These are phyloP conservation scores for Lentinula sp. DNA, from an alignment of 768 basidiomycete species.

Conservation along the genomic window DNA sequence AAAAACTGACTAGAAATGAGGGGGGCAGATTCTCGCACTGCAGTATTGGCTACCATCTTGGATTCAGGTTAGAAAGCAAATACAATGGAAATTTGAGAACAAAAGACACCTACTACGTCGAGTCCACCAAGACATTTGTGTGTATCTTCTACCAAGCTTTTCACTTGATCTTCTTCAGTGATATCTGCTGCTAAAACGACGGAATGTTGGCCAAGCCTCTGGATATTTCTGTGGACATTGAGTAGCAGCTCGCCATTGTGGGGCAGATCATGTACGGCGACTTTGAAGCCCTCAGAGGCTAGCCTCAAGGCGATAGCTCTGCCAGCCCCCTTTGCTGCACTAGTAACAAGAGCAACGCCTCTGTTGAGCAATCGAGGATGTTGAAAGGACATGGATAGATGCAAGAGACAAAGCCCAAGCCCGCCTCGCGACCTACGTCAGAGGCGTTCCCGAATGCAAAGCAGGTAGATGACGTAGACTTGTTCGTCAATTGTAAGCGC, in stretches of 20 bases:
- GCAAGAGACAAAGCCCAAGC: not conserved
- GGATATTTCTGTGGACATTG: not conserved
- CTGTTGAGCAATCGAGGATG: not conserved
- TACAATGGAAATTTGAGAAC: not conserved
- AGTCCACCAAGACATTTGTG: constrained; percentile 20
- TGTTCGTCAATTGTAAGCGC: not conserved
- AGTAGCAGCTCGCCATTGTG: not conserved
- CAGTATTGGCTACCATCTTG: constrained; percentile 17
- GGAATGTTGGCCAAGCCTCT: not conserved
- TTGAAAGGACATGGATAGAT: not conserved
- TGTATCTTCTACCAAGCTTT: constrained; percentile 18
- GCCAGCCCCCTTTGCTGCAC: constrained; percentile 32
- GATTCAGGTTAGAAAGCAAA: not conserved
- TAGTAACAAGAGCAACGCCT: constrained; percentile 31
- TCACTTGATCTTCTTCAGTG: constrained; percentile 21
- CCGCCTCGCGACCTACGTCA: not conserved
- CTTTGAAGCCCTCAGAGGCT: constrained; percentile 29
- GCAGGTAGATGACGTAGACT: too few species aligned
- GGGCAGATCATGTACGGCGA: constrained; percentile 27
- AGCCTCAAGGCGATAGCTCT: constrained; percentile 31
- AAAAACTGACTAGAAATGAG: not conserved
- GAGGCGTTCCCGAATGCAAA: not conserved
- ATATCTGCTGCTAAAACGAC: constrained; percentile 17
- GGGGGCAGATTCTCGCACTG: constrained; percentile 1
- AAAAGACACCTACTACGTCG: constrained; percentile 20